Percentiles rank a stretch among this genome's conserved stretches.
Conservation (phyloP, 2,329 filamentous ascomycete genomes). For the Gremmenia infestans region DNA sequence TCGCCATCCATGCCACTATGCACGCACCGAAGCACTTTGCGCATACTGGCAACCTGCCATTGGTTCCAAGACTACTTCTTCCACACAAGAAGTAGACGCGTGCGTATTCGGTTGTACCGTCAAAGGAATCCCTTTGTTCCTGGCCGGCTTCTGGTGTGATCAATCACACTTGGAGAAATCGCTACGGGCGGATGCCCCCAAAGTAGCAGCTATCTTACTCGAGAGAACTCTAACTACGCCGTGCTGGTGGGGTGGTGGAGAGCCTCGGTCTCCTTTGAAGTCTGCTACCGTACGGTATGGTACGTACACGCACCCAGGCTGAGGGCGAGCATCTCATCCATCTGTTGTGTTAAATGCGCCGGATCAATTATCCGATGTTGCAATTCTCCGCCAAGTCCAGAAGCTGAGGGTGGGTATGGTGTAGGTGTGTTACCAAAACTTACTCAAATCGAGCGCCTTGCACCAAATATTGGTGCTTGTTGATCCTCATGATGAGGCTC, state of each 20-base stretch:
- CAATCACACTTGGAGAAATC: not conserved
- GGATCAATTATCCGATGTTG: not conserved
- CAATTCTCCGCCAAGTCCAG: not conserved
- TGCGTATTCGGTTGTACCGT: not conserved
- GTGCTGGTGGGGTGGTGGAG: not conserved
- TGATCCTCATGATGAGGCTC: conserved; percentile 2
- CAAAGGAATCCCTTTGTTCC: not conserved
- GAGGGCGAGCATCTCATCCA: not conserved
- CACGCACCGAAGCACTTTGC: too few species aligned
- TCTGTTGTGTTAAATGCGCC: not conserved
- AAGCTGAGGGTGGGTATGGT: not conserved
- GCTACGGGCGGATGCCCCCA: not conserved
- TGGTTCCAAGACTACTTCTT: too few species aligned
- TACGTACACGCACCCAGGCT: not conserved
- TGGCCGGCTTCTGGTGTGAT: not conserved
- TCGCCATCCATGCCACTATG: too few species aligned
- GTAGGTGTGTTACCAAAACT: not conserved
- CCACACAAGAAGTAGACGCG: too few species aligned
- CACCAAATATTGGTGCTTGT: too few species aligned
- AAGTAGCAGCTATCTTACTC: not conserved
- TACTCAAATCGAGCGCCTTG: too few species aligned
- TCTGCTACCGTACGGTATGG: not conserved
- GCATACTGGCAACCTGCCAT: too few species aligned
- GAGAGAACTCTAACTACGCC: not conserved
- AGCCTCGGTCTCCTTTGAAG: too few species aligned